Conservation (phyloP, 495 filamentous ascomycete genomes). For the Hapsidospora chrysogenum region DNA sequence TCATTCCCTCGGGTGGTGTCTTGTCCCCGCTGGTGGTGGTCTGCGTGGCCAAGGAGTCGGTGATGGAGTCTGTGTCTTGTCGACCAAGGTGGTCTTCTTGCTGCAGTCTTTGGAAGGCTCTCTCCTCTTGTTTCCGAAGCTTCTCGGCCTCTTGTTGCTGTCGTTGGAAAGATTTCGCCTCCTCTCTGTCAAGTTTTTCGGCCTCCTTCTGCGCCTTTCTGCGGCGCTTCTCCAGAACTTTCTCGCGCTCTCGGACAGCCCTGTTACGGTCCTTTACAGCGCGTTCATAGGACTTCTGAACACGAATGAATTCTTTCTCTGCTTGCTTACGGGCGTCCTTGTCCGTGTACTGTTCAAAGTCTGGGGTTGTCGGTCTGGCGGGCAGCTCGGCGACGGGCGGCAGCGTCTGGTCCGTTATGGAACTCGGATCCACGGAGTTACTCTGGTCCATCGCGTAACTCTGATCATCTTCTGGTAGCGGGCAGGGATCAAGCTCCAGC, state of each 20-base stretch:
- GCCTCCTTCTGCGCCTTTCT: conserved; percentile 30
- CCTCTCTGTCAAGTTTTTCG: conserved; percentile 14
- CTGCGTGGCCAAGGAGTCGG: conserved; percentile 4
- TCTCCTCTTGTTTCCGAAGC: conserved; percentile 16
- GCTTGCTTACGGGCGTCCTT: conserved; percentile 47
- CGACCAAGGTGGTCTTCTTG: conserved; percentile 5
- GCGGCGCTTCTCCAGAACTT: conserved; percentile 33
- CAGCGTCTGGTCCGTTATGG: conserved; percentile 11
- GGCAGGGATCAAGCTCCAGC: conserved; percentile 6
- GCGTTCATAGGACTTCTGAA: conserved; percentile 40
- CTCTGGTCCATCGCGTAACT: conserved; percentile 3
- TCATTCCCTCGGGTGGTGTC: conserved; percentile 18
- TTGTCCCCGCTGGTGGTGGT: conserved; percentile 2
- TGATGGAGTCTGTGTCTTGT: conserved; percentile 1
- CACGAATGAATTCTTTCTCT: conserved; percentile 41
- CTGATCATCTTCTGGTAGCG: conserved; percentile 1
- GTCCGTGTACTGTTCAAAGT: conserved; percentile 35
- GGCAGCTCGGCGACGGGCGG: conserved; percentile 26
- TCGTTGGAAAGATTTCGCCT: conserved; percentile 11
- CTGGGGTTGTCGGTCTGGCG: conserved; percentile 20
- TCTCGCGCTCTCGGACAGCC: conserved; percentile 39
- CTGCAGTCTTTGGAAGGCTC: conserved; percentile 7
- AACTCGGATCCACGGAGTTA: background rate
- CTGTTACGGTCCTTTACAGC: conserved; percentile 47
- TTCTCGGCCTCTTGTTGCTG: conserved; percentile 3